A percentile compares a stretch with the other conserved stretches of the same genome.
Conservation (phyloP, 2,329 filamentous ascomycete species). For the Botryotinia narcissicola region DNA sequence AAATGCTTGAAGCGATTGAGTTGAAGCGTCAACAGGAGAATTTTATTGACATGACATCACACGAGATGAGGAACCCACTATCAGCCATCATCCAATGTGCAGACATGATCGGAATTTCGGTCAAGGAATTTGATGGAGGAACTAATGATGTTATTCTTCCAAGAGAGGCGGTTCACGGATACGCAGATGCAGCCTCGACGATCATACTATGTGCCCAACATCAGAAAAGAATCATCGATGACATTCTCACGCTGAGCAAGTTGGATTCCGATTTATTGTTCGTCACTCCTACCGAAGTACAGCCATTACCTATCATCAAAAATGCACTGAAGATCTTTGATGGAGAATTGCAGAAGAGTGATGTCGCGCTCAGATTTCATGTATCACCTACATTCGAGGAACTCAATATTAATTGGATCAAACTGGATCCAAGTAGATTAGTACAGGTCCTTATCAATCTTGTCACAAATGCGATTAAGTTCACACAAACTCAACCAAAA, state of each 20-base stretch:
- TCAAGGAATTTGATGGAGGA: slow-evolving; percentile 46
- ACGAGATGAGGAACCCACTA: slow-evolving; percentile 72
- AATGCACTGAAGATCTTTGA: slow-evolving; percentile 76
- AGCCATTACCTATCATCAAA: slow-evolving; percentile 65
- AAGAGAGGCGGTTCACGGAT: slow-evolving; percentile 51
- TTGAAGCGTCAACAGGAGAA: slow-evolving; percentile 71
- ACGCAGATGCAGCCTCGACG: slow-evolving; percentile 75
- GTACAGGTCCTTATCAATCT: slow-evolving; percentile 79
- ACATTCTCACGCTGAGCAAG: slow-evolving; percentile 65
- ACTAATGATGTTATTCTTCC: slow-evolving; percentile 63
- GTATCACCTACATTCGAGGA: slow-evolving; percentile 60
- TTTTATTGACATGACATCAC: slow-evolving; percentile 73
- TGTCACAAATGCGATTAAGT: slow-evolving; percentile 79
- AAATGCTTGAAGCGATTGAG: slow-evolving; percentile 53
- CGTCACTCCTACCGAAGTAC: slow-evolving; percentile 67
- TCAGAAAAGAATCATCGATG: slow-evolving; percentile 67
- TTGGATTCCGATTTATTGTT: slow-evolving; percentile 68
- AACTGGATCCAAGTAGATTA: slow-evolving; percentile 69
- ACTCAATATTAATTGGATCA: slow-evolving; percentile 61
- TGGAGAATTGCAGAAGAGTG: slow-evolving; percentile 66
- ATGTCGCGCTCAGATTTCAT: slow-evolving; percentile 64
- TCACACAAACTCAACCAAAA: slow-evolving; percentile 63
- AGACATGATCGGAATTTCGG: slow-evolving; percentile 60
- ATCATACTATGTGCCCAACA: slow-evolving; percentile 75
- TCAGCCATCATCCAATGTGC: slow-evolving; percentile 69